These are phyloP conservation scores for Calonectria montana DNA, from an alignment of 2,329 filamentous ascomycete species.

Conservation along the genomic window DNA sequence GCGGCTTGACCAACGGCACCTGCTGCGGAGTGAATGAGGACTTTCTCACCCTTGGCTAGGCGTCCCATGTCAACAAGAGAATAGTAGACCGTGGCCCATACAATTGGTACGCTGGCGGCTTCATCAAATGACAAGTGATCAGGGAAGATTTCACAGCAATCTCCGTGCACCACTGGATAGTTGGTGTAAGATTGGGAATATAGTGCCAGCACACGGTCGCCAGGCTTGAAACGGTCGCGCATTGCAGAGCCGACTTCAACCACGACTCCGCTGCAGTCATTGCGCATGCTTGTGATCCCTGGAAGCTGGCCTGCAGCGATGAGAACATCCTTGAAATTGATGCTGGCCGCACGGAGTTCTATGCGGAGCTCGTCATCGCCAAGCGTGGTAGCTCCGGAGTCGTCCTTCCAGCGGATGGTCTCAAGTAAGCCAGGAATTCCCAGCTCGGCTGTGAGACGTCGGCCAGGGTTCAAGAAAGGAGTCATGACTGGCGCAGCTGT, in stretches of 20 bases:
- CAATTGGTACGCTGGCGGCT: not conserved
- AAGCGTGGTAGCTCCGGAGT: not conserved
- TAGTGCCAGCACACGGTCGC: not conserved
- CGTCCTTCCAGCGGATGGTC: not conserved
- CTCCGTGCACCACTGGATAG: not conserved
- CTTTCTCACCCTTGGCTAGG: not conserved
- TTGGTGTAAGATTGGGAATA: not conserved
- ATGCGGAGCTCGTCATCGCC: not conserved
- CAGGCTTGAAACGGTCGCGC: not conserved
- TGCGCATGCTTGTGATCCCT: not conserved
- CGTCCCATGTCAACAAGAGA: not conserved
- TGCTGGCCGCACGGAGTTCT: not conserved
- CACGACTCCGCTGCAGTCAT: not conserved
- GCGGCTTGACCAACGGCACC: not conserved
- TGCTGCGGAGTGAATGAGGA: not conserved
- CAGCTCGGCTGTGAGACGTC: not conserved
- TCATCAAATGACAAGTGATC: not conserved
- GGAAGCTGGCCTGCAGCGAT: not conserved
- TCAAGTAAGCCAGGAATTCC: not conserved
- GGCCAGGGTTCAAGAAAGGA: not conserved
- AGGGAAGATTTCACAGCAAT: not conserved
- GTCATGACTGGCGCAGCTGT: not conserved
- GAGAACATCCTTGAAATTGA: not conserved
- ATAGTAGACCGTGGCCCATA: not conserved
- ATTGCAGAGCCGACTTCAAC: not conserved